Evolutionary conservation across 2,329 filamentous ascomycete genomes (phyloP).

Genomic region (Sarocladiaceae sp.): DNA sequence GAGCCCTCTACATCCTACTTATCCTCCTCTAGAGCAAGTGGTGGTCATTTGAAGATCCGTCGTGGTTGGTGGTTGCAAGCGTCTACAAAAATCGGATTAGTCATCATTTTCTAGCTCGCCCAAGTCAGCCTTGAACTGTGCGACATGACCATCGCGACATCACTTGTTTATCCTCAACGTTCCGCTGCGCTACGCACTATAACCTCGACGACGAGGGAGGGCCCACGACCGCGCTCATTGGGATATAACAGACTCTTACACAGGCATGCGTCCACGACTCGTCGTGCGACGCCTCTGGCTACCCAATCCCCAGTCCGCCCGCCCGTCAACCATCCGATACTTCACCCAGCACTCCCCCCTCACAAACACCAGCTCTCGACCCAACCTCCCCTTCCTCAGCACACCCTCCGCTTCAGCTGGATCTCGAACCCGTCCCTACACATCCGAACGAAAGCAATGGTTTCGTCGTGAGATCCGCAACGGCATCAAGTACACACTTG

Average conservation of each 20-base stretch:
- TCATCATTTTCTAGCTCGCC: too few species aligned
- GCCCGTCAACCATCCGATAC: slow-evolving; percentile 18
- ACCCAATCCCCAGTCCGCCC: slow-evolving; percentile 13
- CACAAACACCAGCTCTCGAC: slow-evolving; percentile 24
- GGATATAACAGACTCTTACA: background rate
- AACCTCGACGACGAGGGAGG: background rate
- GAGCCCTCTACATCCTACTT: slow-evolving; percentile 5
- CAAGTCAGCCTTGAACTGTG: too few species aligned
- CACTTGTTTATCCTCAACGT: too few species aligned
- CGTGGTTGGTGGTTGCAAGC: too few species aligned
- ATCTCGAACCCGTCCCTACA: slow-evolving; percentile 55
- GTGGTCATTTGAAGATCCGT: too few species aligned
- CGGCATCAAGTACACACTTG: slow-evolving; percentile 60
- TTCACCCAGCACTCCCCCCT: slow-evolving; percentile 22
- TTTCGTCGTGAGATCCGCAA: slow-evolving; percentile 65
- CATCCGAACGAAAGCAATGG: slow-evolving; percentile 69
- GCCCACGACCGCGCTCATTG: background rate
- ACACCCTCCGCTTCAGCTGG: background rate
- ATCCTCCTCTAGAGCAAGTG: background rate
- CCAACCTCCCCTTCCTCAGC: slow-evolving; percentile 39
- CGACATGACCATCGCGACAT: too few species aligned
- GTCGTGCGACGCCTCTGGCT: slow-evolving; percentile 25
- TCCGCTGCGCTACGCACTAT: too few species aligned
- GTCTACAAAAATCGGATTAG: too few species aligned
- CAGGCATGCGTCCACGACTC: slow-evolving; percentile 32